Percentiles rank a stretch among this genome's conserved stretches.
Evolutionary conservation across 148 eudicot species (phyloP).

Genomic region (Rhododendron kiyosumense): DNA sequence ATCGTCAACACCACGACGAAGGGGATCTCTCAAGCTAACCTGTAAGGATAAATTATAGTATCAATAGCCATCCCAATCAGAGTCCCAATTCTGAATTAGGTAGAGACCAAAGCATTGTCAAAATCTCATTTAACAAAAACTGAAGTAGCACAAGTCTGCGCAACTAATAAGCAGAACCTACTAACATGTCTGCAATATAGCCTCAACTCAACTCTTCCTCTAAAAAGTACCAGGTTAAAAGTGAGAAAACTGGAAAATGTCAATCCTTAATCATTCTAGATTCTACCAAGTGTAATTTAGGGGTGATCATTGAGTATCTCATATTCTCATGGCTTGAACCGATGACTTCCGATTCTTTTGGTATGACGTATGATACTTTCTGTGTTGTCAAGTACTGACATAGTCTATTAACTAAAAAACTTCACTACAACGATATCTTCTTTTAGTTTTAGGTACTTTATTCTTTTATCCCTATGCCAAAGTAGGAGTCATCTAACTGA

Average conservation of each 20-base stretch:
- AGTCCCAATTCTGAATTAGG: neutral
- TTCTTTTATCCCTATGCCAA: neutral
- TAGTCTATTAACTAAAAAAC: neutral
- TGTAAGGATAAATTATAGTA: conserved; percentile 16
- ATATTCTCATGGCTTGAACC: neutral
- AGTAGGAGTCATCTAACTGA: neutral
- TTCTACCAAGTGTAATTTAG: neutral
- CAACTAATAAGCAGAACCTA: neutral
- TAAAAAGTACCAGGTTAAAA: neutral
- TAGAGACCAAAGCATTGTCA: neutral
- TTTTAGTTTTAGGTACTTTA: neutral
- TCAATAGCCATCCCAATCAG: neutral
- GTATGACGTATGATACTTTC: too few relatives aligned
- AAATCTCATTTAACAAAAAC: neutral
- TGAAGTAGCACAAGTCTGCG: neutral
- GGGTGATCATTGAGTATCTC: neutral
- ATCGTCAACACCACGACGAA: conserved; percentile 77
- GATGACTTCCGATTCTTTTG: neutral
- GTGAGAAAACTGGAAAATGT: neutral
- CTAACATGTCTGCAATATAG: conserved; percentile 1
- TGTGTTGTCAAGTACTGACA: neutral
- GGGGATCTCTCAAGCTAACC: conserved; percentile 97
- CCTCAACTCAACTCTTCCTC: neutral
- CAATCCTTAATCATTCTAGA: neutral
- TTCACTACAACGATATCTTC: neutral